Conservation (phyloP, 352 stramenopile species). For the Plasmopara halstedii region DNA sequence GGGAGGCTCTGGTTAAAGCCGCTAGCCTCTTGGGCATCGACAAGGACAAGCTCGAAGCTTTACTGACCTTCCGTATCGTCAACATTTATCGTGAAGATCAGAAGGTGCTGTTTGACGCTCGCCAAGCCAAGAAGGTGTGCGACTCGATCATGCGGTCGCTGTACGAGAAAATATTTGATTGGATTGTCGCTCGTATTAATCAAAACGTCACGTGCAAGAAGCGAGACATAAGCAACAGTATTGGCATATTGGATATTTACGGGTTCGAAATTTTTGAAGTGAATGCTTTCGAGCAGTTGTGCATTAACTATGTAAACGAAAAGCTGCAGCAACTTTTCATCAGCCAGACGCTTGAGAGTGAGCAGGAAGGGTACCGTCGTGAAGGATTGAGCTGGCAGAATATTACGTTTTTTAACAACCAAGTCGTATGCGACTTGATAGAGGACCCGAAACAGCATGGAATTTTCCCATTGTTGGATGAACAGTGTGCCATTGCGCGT, state of each 20-base stretch:
- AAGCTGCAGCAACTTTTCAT: constrained; percentile 87
- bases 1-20: constrained; percentile 46
- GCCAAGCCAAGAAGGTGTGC: constrained; percentile 73
- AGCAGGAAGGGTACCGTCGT: constrained; percentile 72
- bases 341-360: constrained; percentile 67
- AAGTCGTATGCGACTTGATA: constrained; percentile 84
- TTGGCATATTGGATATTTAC: constrained; percentile 88
- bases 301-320: constrained; percentile 89
- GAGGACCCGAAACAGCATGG: constrained; percentile 76
- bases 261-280: constrained; percentile 88
- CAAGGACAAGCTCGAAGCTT: constrained; percentile 47
- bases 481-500: constrained; percentile 68
- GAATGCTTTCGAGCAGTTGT: constrained; percentile 88
- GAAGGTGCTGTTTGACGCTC: constrained; percentile 64
- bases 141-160: constrained; percentile 81
- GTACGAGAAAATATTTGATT: constrained; percentile 89
- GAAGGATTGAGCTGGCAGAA: constrained; percentile 71
- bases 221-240: constrained; percentile 60
- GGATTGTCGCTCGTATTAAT: constrained; percentile 84
- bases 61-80: constrained; percentile 71
- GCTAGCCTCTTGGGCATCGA: constrained; percentile 62
- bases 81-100: constrained; percentile 77
- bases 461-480: constrained; percentile 76
- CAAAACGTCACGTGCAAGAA: constrained; percentile 63
- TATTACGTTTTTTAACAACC: constrained; percentile 84